Conservation (phyloP, 495 filamentous ascomycete species). For the Penicillium argentinense region DNA sequence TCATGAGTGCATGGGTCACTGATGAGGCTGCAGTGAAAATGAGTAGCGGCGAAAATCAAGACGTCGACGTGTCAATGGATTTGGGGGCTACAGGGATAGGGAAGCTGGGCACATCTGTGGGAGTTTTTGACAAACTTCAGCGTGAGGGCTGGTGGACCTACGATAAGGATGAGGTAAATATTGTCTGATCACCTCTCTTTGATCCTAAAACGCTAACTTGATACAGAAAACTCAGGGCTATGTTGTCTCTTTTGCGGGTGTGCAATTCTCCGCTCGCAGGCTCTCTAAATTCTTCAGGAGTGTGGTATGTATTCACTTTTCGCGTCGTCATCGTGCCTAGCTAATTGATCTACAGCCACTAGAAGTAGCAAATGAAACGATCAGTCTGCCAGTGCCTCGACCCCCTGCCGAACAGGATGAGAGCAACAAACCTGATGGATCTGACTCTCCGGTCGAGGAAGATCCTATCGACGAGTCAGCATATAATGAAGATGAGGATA, state of each 20-base stretch:
- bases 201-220: neutral
- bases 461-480: neutral
- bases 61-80: neutral
- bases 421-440: neutral
- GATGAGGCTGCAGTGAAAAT: neutral
- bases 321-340: neutral
- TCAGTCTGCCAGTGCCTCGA: neutral
- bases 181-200: neutral
- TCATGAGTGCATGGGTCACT: neutral
- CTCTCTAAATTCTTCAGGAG: constrained; percentile 1
- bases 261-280: neutral
- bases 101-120: neutral
- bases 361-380: neutral
- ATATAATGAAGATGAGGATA: constrained; percentile 1
- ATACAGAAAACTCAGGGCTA: constrained; percentile 1
- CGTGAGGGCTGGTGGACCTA: neutral
- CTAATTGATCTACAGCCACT: neutral
- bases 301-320: constrained; percentile 1
- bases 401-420: neutral
- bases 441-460: neutral
- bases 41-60: neutral
- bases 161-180: neutral
- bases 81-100: neutral
- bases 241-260: neutral
- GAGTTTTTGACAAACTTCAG: constrained; percentile 1